Evolutionary conservation across 2,329 filamentous ascomycete species (phyloP).

Genomic region (Phaeoacremonium minimum): DNA sequence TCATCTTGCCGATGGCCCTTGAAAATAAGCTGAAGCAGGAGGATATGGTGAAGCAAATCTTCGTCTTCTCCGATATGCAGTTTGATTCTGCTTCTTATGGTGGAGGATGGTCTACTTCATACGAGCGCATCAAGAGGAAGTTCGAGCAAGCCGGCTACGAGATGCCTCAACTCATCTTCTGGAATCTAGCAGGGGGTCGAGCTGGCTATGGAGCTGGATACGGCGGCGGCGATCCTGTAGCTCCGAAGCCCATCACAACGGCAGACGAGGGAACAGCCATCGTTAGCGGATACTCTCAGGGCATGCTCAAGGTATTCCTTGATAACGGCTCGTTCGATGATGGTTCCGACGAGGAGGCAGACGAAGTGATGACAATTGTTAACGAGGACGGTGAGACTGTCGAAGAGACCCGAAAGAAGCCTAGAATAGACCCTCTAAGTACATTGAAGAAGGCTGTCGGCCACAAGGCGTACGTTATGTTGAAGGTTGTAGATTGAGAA

Average conservation of each 20-base stretch:
- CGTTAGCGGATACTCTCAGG: slow-evolving; percentile 54
- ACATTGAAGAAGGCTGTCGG: slow-evolving; percentile 45
- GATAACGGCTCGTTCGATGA: slow-evolving; percentile 43
- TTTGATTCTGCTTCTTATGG: slow-evolving; percentile 42
- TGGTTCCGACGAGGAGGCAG: slow-evolving; percentile 27
- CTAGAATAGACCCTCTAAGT: slow-evolving; percentile 35
- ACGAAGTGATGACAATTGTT: slow-evolving; percentile 20
- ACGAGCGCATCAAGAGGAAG: slow-evolving; percentile 39
- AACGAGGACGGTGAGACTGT: slow-evolving; percentile 19
- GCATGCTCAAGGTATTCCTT: slow-evolving; percentile 53
- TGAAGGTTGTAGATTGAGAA: slow-evolving; percentile 48
- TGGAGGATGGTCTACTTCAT: slow-evolving; percentile 37
- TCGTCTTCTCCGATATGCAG: slow-evolving; percentile 60
- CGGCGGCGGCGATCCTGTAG: slow-evolving; percentile 18
- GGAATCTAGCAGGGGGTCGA: slow-evolving; percentile 47
- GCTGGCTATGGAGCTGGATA: slow-evolving; percentile 11
- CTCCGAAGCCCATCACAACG: slow-evolving; percentile 44
- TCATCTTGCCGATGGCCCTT: slow-evolving; percentile 51
- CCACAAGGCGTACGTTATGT: slow-evolving; percentile 51
- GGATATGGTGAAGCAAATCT: slow-evolving; percentile 57
- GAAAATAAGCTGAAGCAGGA: slow-evolving; percentile 43
- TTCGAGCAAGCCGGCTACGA: slow-evolving; percentile 49
- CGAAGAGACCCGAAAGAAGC: slow-evolving; percentile 24
- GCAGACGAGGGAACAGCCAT: slow-evolving; percentile 39
- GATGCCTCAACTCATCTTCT: slow-evolving; percentile 56